These are phyloP conservation scores for Dothideomycetes sp. DNA, from an alignment of 2,329 filamentous ascomycete species.

Conservation along the genomic window DNA sequence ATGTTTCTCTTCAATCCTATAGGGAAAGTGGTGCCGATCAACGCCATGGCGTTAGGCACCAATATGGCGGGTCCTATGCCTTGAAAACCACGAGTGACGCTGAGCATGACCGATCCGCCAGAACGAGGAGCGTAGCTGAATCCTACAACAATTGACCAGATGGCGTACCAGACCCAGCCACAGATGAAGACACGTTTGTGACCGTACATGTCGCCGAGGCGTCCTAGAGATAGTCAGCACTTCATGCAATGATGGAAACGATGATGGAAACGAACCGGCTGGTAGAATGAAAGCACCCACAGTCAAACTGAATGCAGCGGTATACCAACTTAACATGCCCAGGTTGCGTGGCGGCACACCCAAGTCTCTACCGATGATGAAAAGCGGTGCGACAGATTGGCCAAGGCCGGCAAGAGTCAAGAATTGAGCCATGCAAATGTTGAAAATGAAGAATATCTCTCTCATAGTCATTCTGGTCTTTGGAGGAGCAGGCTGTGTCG, in stretches of 20 bases:
- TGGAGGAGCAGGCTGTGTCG: not conserved
- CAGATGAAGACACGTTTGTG: conserved; percentile 34
- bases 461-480: not conserved
- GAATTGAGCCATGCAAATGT: conserved; percentile 16
- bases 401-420: conserved; percentile 14
- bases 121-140: conserved; percentile 27
- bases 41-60: conserved; percentile 30
- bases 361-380: conserved; percentile 38
- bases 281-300: conserved; percentile 39
- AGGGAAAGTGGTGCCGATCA: conserved; percentile 27
- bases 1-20: conserved; percentile 31
- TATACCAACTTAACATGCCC: conserved; percentile 36
- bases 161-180: conserved; percentile 31
- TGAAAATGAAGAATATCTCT: conserved; percentile 14
- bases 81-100: conserved; percentile 31
- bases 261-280: conserved; percentile 20
- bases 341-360: conserved; percentile 29
- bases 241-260: not conserved
- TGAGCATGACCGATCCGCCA: conserved; percentile 26
- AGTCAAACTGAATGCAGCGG: conserved; percentile 35
- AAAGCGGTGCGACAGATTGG: conserved; percentile 30
- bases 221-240: conserved; percentile 17
- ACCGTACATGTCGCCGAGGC: conserved; percentile 36
- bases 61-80: conserved; percentile 31
- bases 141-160: conserved; percentile 32